Base-by-base conservation (phyloP, 192 early-diverging fungal genomes). In the Globomyces pollinis-pini region DNA sequence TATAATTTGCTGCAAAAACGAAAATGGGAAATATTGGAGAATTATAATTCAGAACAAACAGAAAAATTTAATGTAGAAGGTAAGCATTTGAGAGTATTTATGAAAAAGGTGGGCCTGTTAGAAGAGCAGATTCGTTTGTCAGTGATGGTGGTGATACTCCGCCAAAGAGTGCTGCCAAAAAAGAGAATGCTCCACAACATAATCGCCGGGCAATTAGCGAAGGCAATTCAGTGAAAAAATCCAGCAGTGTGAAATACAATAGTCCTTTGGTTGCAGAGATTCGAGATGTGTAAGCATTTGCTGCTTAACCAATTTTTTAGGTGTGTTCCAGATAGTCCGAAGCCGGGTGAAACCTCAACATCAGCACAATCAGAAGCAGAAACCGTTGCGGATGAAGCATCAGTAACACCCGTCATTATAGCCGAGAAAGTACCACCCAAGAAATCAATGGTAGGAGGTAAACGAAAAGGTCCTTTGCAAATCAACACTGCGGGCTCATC, bases 1-100 rank as follows among this genome's bases (percentile, higher is more conserved):
- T 82, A 82, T 60, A 64, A 72, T 50, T 62, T 82, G 3, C 51
- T 82, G 16, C 58, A 64, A 21, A 58, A 61, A 50, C 59, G 73
- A 18, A 80, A 81, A 60, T 50, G 39, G 59, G 73, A 80, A n/a
- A 45, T 57, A 28, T 62, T 80, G 39, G 76, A 80, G 54, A 61
- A 81, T 52, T 78, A 77, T 47, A 67, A 77, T 49, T 18, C 38
- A 0, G 59, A 47, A 13, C 58, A 60, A n/a, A 30, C 26, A 16
- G 44, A 21, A 15, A 47, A 47, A 13, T 20, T 26, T 20, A 24
- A 50, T 67, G 16, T 5, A 34, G 64, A 21, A 53, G 63, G 38
- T 31, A 32, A 7, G 1, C 18, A 23, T 3, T 64, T 0, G 2
- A 7, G 31, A 66, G 28, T 47, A n/a, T n/a, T n/a, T n/a, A n/a